Percentiles rank a stretch among this genome's conserved stretches.
These are phyloP conservation scores for Pythium coloratum DNA, from an alignment of 352 stramenopile species.

Conservation along the genomic window DNA sequence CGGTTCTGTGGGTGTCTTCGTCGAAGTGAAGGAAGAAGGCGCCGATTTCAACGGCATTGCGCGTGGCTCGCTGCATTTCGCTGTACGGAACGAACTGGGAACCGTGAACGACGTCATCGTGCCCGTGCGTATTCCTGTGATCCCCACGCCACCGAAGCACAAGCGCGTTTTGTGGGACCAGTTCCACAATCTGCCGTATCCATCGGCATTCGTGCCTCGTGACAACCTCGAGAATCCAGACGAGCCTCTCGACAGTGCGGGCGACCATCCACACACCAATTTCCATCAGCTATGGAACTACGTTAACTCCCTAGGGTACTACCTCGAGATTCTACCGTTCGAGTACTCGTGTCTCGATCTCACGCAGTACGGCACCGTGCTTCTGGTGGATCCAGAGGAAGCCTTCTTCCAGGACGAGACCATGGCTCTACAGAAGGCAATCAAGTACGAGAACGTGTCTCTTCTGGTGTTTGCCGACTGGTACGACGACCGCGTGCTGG, in stretches of 20 bases:
- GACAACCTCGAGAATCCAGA: slow-evolving; percentile 72
- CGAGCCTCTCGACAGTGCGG: slow-evolving; percentile 71
- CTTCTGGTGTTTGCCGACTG: slow-evolving; percentile 81
- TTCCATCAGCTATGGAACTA: slow-evolving; percentile 84
- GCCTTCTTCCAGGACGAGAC: slow-evolving; percentile 75
- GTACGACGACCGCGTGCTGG: slow-evolving; percentile 63
- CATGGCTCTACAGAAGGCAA: slow-evolving; percentile 43
- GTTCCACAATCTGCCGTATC: slow-evolving; percentile 88
- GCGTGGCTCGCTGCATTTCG: slow-evolving; percentile 39
- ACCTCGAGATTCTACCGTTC: slow-evolving; percentile 77
- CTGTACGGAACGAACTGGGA: slow-evolving; percentile 41
- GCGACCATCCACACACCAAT: slow-evolving; percentile 86
- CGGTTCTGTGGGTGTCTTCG: slow-evolving; percentile 68
- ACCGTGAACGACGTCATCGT: slow-evolving; percentile 47
- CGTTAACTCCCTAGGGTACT: slow-evolving; percentile 63
- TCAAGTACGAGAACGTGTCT: slow-evolving; percentile 72
- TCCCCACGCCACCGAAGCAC: slow-evolving; percentile 43
- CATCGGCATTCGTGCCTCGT: slow-evolving; percentile 73
- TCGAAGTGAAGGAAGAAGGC: slow-evolving; percentile 55
- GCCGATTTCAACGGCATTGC: slow-evolving; percentile 43
- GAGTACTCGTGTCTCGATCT: slow-evolving; percentile 78
- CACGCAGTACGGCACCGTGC: slow-evolving; percentile 65
- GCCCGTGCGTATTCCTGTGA: slow-evolving; percentile 44
- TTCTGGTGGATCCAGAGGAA: slow-evolving; percentile 85
- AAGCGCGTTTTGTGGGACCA: slow-evolving; percentile 86